Percentiles rank a stretch among this genome's conserved stretches.
Evolutionary conservation across 2,329 filamentous ascomycete species (phyloP).

Genomic region (Leptosphaerulina australis): DNA sequence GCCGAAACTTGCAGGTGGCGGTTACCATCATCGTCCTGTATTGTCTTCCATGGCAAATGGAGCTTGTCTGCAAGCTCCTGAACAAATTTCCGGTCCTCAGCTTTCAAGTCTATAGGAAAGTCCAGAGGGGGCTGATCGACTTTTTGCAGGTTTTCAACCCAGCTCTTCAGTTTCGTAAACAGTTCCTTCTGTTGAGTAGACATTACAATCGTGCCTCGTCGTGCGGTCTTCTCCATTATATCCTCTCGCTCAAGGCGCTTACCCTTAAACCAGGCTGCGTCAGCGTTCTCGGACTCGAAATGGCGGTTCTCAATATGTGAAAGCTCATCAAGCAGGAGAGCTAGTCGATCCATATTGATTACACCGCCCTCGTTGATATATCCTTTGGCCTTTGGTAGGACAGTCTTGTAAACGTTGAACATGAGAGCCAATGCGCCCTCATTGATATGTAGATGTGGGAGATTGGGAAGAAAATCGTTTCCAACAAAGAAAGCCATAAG

Average conservation of each 20-base stretch:
- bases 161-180: slow-evolving; percentile 82
- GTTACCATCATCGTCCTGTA: slow-evolving; percentile 68
- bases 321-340: slow-evolving; percentile 78
- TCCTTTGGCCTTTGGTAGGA: slow-evolving; percentile 83
- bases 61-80: slow-evolving; percentile 79
- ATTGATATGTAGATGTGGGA: slow-evolving; percentile 96
- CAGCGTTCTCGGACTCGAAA: slow-evolving; percentile 87
- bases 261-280: slow-evolving; percentile 89
- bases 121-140: slow-evolving; percentile 64
- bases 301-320: slow-evolving; percentile 89
- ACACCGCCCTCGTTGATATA: slow-evolving; percentile 96
- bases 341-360: slow-evolving; percentile 83
- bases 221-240: slow-evolving; percentile 65
- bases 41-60: slow-evolving; percentile 68
- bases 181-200: slow-evolving; percentile 80
- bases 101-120: slow-evolving; percentile 73
- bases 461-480: slow-evolving; percentile 97
- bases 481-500: slow-evolving; percentile 99
- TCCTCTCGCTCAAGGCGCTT: slow-evolving; percentile 77
- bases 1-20: slow-evolving; percentile 69
- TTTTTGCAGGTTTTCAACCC: slow-evolving; percentile 67
- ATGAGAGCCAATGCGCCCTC: slow-evolving; percentile 95
- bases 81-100: slow-evolving; percentile 89
- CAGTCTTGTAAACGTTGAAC: slow-evolving; percentile 94
- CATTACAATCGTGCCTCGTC: slow-evolving; percentile 71